Evolutionary conservation across 2,329 filamentous ascomycete species (phyloP), one percentile per base, ranked within the genome.

Genomic region (Pyricularia pennisetigena): DNA sequence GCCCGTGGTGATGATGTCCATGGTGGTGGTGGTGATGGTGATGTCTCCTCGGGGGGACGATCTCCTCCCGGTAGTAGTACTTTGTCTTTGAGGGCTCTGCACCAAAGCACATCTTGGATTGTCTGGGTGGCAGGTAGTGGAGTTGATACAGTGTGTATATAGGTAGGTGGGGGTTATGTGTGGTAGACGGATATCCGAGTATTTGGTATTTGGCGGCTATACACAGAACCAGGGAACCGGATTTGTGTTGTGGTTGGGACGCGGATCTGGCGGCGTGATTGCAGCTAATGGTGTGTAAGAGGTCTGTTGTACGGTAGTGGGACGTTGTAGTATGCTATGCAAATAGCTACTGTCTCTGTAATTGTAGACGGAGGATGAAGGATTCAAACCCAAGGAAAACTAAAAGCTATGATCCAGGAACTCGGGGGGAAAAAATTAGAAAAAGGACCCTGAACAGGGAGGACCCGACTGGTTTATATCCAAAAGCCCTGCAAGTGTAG

Each of bases 51-150:
- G 80, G 78, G 62, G 83, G 83, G 64, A 83, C 79, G 71, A 82
- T 79, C 71, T 86, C 83, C 77, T 86, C 82, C 74, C 81, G 81
- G 75, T 86, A 85, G 78, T 86, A 86, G 78, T 86, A 84, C 64
- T 80, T 80, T 59, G 79, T 80, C 32, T 74, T 76, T 68, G 81
- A 79, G 69, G 80, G 77, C 68, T 76, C 66, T 32, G 30, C 71
- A 64, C 77, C 74, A 78, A 86, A 84, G 73, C 84, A 86, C 84
- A 86, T 86, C 28, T 73, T 81, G 74, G 26, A 2, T 6, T 49
- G 35, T 14, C 8, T 54, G 41, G 41, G 41, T 41, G 12, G 5
- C 41, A n/a, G 41, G 41, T 54, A 10, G 32, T 16, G 32, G 8
- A 9, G 20, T 54, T 20, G 41, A 3, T 54, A 54, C 5, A 4